phyloP scores from a whole-genome alignment of 805 yeast species.

The Huiozyma naganishii region DNA sequence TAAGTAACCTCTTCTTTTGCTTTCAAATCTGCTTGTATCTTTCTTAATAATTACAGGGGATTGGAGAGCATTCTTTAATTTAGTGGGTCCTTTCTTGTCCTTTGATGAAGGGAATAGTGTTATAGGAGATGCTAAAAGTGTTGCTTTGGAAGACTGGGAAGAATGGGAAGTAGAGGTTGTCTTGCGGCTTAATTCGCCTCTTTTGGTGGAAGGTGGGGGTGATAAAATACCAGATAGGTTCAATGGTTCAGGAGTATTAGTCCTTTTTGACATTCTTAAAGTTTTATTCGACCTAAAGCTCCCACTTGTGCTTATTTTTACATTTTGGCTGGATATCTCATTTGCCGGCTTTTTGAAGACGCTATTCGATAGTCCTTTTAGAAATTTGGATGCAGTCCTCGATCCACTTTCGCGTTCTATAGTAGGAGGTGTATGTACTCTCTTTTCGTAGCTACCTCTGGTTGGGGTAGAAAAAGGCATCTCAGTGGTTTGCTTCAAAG shows the following conservation, averaged over 20 bases:
- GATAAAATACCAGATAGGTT: slow-evolving; percentile 13
- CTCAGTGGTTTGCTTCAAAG: neutral
- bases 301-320: slow-evolving; percentile 1
- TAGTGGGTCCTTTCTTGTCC: slow-evolving; percentile 4
- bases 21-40: neutral
- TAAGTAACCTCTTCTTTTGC: slow-evolving; percentile 3
- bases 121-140: slow-evolving; percentile 6
- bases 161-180: slow-evolving; percentile 1
- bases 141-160: neutral
- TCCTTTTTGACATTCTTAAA: slow-evolving; percentile 9
- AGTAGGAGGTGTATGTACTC: slow-evolving; percentile 28
- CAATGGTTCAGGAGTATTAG: slow-evolving; percentile 16
- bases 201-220: slow-evolving; percentile 18
- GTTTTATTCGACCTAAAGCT: slow-evolving; percentile 3
- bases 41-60: neutral
- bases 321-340: slow-evolving; percentile 3
- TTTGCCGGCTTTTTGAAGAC: slow-evolving; percentile 16
- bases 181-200: neutral
- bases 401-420: slow-evolving; percentile 11
- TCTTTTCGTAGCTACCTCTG: slow-evolving; percentile 7
- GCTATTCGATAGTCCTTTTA: slow-evolving; percentile 20
- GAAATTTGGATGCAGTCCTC: slow-evolving; percentile 13
- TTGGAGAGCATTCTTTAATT: slow-evolving; percentile 1
- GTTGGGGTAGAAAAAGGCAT: slow-evolving; percentile 12
- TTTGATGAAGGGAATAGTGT: neutral